Percentiles rank a stretch among this genome's conserved stretches.
Evolutionary conservation across 768 basidiomycete species (phyloP).

Genomic region (Lactarius akahatsu): DNA sequence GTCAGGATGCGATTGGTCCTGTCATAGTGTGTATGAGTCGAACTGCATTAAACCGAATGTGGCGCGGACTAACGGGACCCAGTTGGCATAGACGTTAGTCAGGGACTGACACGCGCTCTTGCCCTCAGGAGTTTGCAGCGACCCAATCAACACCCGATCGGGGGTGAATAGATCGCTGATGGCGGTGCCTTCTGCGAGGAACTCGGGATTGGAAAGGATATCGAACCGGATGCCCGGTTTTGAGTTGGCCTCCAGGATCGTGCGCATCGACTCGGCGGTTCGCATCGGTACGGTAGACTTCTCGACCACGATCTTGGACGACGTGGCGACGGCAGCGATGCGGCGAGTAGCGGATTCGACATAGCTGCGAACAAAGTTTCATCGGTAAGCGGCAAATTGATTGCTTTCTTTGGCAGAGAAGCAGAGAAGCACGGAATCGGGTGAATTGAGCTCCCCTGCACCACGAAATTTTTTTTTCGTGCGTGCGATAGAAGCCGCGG

Average conservation of each 20-base stretch:
- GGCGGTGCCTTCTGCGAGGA: slow-evolving; percentile 97
- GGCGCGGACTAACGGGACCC: slow-evolving; percentile 76
- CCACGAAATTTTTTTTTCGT: background rate
- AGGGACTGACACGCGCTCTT: slow-evolving; percentile 76
- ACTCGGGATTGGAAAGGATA: slow-evolving; percentile 99
- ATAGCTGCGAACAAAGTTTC: slow-evolving; percentile 55
- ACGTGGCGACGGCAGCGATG: slow-evolving; percentile 87
- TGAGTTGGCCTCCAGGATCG: slow-evolving; percentile 98
- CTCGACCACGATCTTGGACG: slow-evolving; percentile 97
- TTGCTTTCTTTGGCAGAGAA: background rate
- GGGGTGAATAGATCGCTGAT: slow-evolving; percentile 85
- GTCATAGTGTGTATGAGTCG: slow-evolving; percentile 6
- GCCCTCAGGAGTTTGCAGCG: slow-evolving; percentile 87
- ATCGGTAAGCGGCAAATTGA: slow-evolving; percentile 18
- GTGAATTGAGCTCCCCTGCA: background rate
- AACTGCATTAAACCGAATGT: background rate
- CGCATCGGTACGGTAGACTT: slow-evolving; percentile 99
- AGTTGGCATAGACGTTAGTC: slow-evolving; percentile 85
- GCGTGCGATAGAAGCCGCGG: background rate
- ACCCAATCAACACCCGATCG: slow-evolving; percentile 97
- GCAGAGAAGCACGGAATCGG: background rate
- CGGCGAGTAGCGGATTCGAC: slow-evolving; percentile 96
- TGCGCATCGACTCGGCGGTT: slow-evolving; percentile 99
- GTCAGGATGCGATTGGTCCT: slow-evolving; percentile 80
- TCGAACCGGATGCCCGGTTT: slow-evolving; percentile 89